Evolutionary conservation across 2,329 filamentous ascomycete species (phyloP).

Genomic region (Trichoderma gracile): DNA sequence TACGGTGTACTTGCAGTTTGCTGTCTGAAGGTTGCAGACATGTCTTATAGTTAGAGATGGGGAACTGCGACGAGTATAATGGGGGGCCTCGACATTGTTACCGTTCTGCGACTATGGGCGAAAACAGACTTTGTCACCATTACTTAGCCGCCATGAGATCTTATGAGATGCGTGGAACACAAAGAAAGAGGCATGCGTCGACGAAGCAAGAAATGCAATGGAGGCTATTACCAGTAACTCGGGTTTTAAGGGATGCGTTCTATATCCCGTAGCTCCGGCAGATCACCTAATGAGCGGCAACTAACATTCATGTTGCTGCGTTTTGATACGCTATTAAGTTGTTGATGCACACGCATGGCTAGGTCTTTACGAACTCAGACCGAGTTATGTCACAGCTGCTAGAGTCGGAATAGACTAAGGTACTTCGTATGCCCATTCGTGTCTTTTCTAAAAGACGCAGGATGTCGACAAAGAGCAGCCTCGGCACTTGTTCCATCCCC

Average conservation of each 20-base stretch:
- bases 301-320: background rate
- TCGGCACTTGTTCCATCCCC: background rate
- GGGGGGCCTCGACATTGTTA: background rate
- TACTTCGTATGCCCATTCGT: too few relatives aligned
- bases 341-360: too few relatives aligned
- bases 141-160: background rate
- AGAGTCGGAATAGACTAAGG: too few relatives aligned
- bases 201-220: background rate
- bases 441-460: background rate
- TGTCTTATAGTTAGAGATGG: too few relatives aligned
- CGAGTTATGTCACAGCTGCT: too few relatives aligned
- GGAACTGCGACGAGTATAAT: background rate
- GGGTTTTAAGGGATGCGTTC: background rate
- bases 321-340: too few relatives aligned
- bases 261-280: conserved; percentile 1
- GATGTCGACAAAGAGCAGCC: background rate
- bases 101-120: background rate
- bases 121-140: background rate
- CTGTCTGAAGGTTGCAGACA: background rate
- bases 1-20: background rate
- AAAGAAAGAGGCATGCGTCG: background rate
- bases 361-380: too few relatives aligned
- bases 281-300: background rate
- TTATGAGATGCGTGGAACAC: background rate
- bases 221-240: background rate